phyloP scores from a whole-genome alignment of 768 basidiomycete genomes.

The Butyriboletus loyo region DNA sequence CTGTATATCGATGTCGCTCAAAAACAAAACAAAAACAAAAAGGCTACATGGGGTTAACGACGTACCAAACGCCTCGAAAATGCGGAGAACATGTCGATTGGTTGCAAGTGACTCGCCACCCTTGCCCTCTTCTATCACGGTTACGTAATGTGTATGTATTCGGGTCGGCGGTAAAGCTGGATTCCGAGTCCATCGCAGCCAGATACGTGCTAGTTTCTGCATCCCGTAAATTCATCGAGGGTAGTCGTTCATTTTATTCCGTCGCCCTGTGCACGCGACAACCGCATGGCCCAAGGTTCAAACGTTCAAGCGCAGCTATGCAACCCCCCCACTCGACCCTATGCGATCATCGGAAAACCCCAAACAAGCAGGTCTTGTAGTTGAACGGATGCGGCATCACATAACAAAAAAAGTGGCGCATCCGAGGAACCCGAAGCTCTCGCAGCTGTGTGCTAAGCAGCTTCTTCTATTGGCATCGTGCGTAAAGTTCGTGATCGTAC shows the following conservation, averaged over 20 bases:
- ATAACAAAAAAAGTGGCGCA: background rate
- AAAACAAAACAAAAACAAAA: background rate
- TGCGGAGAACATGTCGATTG: constrained; percentile 34
- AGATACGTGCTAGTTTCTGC: background rate
- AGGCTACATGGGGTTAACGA: constrained; percentile 2
- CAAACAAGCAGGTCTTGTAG: constrained; percentile 13
- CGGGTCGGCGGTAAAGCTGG: background rate
- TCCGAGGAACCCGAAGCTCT: background rate
- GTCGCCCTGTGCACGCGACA: constrained; percentile 5
- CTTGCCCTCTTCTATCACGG: too few species aligned
- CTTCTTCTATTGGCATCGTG: background rate
- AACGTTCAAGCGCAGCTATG: background rate
- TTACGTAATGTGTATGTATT: constrained; percentile 4
- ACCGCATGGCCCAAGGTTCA: constrained; percentile 9
- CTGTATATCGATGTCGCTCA: constrained; percentile 18
- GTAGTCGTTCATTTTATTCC: background rate
- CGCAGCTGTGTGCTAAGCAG: background rate
- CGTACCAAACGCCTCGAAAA: constrained; percentile 36
- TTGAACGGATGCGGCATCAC: background rate
- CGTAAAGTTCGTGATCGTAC: constrained; percentile 7
- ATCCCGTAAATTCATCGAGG: too few species aligned
- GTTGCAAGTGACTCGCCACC: too few species aligned
- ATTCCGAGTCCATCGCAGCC: background rate
- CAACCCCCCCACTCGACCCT: background rate
- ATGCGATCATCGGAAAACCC: constrained; percentile 11